Percentiles rank a stretch among this genome's conserved stretches.
Evolutionary conservation across 768 basidiomycete species (phyloP).

Genomic region (Mycena vitilis): DNA sequence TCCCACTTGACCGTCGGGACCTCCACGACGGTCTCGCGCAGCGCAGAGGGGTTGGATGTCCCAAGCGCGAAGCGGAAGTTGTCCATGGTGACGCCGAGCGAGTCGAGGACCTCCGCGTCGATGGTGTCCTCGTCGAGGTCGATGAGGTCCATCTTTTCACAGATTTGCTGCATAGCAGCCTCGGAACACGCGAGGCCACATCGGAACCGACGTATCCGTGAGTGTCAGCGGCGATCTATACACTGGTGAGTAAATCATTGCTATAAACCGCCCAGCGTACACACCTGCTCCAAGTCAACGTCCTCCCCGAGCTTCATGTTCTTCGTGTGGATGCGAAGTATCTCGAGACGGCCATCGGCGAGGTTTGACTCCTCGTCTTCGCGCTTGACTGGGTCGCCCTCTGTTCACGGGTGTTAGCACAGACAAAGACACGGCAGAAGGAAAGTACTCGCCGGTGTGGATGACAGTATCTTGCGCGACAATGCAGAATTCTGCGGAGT

Average conservation of each 20-base stretch:
- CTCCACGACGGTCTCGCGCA: slow-evolving; percentile 99
- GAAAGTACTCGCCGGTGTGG: slow-evolving; percentile 72
- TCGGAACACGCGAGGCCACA: slow-evolving; percentile 96
- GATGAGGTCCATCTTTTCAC: slow-evolving; percentile 99
- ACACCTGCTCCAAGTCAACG: slow-evolving; percentile 97
- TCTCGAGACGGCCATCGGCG: slow-evolving; percentile 96
- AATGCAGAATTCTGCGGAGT: slow-evolving; percentile 98
- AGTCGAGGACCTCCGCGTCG: no score
- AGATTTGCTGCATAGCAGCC: slow-evolving; percentile 99
- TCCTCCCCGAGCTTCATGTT: no score
- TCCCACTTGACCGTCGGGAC: slow-evolving; percentile 99
- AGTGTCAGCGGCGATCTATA: slow-evolving; percentile 94
- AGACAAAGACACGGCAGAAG: neutral
- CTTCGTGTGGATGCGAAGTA: slow-evolving; percentile 66
- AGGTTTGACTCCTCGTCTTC: slow-evolving; percentile 99
- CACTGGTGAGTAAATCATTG: neutral
- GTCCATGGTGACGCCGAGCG: no score
- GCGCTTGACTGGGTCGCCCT: slow-evolving; percentile 98
- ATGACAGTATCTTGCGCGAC: slow-evolving; percentile 99
- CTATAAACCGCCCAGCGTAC: slow-evolving; percentile 55
- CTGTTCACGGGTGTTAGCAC: slow-evolving; percentile 50
- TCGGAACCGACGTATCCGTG: slow-evolving; percentile 99
- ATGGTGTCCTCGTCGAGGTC: slow-evolving; percentile 97
- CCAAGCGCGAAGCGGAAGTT: no score
- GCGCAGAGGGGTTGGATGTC: slow-evolving; percentile 96